Base-by-base conservation (phyloP, 768 basidiomycete species). In the Serpula lacrymans region DNA sequence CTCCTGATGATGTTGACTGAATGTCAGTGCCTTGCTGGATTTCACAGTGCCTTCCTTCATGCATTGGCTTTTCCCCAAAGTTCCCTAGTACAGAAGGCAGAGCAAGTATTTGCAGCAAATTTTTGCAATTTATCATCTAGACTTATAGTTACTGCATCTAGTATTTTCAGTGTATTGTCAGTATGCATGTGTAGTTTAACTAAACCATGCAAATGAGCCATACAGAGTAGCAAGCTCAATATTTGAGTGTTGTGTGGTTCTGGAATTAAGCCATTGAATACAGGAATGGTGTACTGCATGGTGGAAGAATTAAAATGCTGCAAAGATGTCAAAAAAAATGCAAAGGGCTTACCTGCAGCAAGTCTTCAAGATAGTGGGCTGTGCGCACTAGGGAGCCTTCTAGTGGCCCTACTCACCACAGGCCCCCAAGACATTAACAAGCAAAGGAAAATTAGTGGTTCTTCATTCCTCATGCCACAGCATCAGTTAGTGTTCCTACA, bases 281-380 rank as follows among this genome's bases (percentile, higher is more conserved):
- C 51, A 1, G 69, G 66, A 0, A 71, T 64, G 1, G 48, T 24
- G 24, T 61, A 67, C 65, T 64, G 16, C 13, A 25, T 5, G 26
- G 6, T 24, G n/a, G n/a, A 24, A 8, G 27, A 9, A 24, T 24
- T 27, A 35, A 20, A 21, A 37, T 34, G 23, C 12, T 20, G 24
- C 14, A 18, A 37, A n/a, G n/a, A n/a, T n/a, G 24, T 13, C 12
- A 12, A 16, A 27, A n/a, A 9, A n/a, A n/a, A n/a, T 7, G 16
- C 11, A 32, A 16, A 9, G 4, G 17, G 21, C 26, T 24, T 43
- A 54, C 60, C 49, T 67, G 68, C 0, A 68, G 41, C 9, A 68
- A 47, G 34, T 69, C 68, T 34, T 69, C 63, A 42, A 53, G 68
- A 37, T 69, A n/a, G n/a, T n/a, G n/a, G n/a, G n/a, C n/a, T n/a